These are phyloP conservation scores for Fusarium marasasianum DNA, from an alignment of 2,329 filamentous ascomycete species.

Conservation along the genomic window DNA sequence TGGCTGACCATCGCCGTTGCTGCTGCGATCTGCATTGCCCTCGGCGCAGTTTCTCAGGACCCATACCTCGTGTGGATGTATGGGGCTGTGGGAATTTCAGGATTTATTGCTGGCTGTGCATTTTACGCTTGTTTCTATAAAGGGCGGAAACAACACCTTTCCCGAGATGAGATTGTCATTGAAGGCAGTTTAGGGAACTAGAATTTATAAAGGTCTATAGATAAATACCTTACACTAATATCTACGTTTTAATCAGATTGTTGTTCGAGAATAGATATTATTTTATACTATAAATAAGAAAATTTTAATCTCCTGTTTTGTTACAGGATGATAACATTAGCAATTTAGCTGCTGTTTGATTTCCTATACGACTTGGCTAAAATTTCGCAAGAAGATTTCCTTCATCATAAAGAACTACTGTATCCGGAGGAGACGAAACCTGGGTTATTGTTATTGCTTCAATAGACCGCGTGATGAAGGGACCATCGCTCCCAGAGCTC, in stretches of 20 bases:
- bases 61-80: slow-evolving; percentile 9
- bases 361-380: not conserved
- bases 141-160: not conserved
- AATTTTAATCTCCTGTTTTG: too few relatives aligned
- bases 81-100: not conserved
- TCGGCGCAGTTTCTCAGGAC: not conserved
- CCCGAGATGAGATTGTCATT: not conserved
- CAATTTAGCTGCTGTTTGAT: not conserved
- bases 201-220: too few relatives aligned
- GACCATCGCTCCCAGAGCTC: not conserved
- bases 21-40: not conserved
- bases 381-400: not conserved
- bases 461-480: not conserved
- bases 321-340: fast-evolving
- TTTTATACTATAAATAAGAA: too few relatives aligned
- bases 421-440: not conserved
- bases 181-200: not conserved
- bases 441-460: not conserved
- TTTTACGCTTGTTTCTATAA: slow-evolving; percentile 2
- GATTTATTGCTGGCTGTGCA: not conserved
- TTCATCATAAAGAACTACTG: not conserved
- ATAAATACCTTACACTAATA: too few relatives aligned
- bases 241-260: too few relatives aligned
- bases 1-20: slow-evolving; percentile 1
- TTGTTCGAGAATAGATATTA: too few relatives aligned